Evolutionary conservation across 169 alveolate genomes (phyloP), one percentile per base, ranked within the genome.

Genomic region (Perkinsus olseni): DNA sequence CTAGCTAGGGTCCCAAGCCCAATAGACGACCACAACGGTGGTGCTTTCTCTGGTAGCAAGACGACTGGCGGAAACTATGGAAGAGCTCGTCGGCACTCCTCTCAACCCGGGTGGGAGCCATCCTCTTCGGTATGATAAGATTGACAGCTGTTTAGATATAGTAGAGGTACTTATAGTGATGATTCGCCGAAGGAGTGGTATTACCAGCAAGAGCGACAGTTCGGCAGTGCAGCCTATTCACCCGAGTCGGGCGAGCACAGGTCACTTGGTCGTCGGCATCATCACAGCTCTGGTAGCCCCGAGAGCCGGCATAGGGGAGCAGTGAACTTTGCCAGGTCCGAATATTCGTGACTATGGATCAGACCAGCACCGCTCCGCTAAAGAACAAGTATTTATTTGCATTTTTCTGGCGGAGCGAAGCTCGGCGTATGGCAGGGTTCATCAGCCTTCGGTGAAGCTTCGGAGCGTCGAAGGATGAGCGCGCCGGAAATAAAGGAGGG

Each of bases 131-230:
- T 40, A 11, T 40, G 11, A 11, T 40, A 40, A n/a, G 82, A 62
- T 3, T 13, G 82, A 0, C 37, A 21, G 34, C 31, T 62, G 82
- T 28, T 6, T 40, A 62, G 82, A 24, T 62, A 62, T 62, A 45
- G 62, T 45, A 45, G 17, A 17, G 62, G 17, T 45, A 45, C 62
- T 17, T 45, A 45, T 17, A 28, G 37, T 24, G 82, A 62, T 24
- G 82, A 62, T 62, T 62, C 82, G 82, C 82, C 82, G 82, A 62
- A 62, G 82, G 82, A 62, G 82, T 28, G 82, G 82, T 62, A 62
- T 62, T 24, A 24, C 82, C 82, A 28, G 31, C 31, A 1, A 28
- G 31, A 4, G n/a, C n/a, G n/a, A n/a, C n/a, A n/a, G n/a, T n/a
- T n/a, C 37, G 82, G 82, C 17, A 62, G 82, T 8, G 82, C 82